phyloP scores from a whole-genome alignment of 2,329 filamentous ascomycete genomes.

The Cadophora luteo-olivacea region DNA sequence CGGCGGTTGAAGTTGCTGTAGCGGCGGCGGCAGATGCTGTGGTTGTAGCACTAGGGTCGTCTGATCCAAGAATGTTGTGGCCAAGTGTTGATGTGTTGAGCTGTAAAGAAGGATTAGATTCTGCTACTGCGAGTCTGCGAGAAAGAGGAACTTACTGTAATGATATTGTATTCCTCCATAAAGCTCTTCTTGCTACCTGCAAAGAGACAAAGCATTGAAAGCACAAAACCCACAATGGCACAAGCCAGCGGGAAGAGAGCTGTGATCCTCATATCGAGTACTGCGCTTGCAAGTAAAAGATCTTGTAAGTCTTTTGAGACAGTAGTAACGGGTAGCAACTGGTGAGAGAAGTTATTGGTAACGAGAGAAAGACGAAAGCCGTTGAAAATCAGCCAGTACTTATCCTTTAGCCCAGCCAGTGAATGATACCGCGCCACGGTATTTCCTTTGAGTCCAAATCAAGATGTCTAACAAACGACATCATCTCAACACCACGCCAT shows the following conservation, averaged over 20 bases:
- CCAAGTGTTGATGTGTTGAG: slow-evolving; percentile 65
- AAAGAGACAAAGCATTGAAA: slow-evolving; percentile 66
- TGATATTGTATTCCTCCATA: slow-evolving; percentile 61
- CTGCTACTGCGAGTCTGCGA: slow-evolving; percentile 11
- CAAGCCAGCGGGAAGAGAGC: slow-evolving; percentile 57
- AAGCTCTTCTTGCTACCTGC: slow-evolving; percentile 62
- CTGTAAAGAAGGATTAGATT: slow-evolving; percentile 40
- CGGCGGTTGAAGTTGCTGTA: slow-evolving; percentile 39
- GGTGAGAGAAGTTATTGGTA: background rate
- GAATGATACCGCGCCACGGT: background rate
- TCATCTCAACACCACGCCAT: slow-evolving; percentile 15
- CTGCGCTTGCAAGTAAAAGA: slow-evolving; percentile 7
- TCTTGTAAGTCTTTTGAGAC: background rate
- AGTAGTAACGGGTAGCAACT: background rate
- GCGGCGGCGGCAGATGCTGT: slow-evolving; percentile 31
- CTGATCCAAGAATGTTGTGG: slow-evolving; percentile 40
- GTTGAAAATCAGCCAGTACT: slow-evolving; percentile 5
- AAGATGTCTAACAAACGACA: slow-evolving; percentile 19
- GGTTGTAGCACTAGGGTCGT: slow-evolving; percentile 41
- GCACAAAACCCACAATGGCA: slow-evolving; percentile 60
- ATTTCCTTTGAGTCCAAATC: slow-evolving; percentile 11
- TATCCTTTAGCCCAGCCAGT: slow-evolving; percentile 1
- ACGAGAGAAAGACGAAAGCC: background rate
- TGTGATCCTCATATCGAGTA: slow-evolving; percentile 51
- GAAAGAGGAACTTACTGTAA: slow-evolving; percentile 53